Evolutionary conservation across 2,329 filamentous ascomycete genomes (phyloP).

Genomic region (Ophiobolus disseminans): DNA sequence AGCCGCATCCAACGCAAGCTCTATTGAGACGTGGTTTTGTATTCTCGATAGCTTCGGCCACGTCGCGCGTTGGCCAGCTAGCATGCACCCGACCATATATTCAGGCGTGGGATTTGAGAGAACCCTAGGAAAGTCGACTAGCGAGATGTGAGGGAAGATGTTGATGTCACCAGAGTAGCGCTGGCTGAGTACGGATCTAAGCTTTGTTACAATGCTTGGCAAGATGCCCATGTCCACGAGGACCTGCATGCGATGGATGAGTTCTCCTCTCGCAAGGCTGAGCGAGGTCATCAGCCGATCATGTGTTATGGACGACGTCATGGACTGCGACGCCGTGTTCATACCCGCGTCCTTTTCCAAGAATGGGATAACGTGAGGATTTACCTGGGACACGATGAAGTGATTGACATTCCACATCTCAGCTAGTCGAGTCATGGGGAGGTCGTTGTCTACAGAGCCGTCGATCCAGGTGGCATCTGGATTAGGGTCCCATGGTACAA

Average conservation of each 20-base stretch:
- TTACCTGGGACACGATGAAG: slow-evolving; percentile 96
- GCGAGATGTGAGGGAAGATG: slow-evolving; percentile 80
- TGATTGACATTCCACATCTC: slow-evolving; percentile 99
- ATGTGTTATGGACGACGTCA: slow-evolving; percentile 52
- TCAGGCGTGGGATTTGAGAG: slow-evolving; percentile 83
- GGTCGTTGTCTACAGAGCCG: slow-evolving; percentile 91
- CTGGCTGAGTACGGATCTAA: slow-evolving; percentile 82
- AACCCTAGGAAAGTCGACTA: slow-evolving; percentile 76
- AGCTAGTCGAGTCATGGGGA: slow-evolving; percentile 86
- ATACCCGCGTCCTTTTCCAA: slow-evolving; percentile 74
- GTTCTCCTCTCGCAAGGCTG: slow-evolving; percentile 78
- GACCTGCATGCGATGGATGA: slow-evolving; percentile 79
- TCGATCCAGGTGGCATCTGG: slow-evolving; percentile 85
- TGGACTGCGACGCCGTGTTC: slow-evolving; percentile 36
- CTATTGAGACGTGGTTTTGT: slow-evolving; percentile 85
- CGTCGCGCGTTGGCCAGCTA: slow-evolving; percentile 82
- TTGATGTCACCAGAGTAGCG: slow-evolving; percentile 96
- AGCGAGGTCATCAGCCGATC: slow-evolving; percentile 73
- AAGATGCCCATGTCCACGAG: slow-evolving; percentile 81
- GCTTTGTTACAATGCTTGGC: slow-evolving; percentile 78
- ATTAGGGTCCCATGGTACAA: slow-evolving; percentile 83
- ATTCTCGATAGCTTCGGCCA: slow-evolving; percentile 91
- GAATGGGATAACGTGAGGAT: slow-evolving; percentile 91
- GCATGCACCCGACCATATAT: slow-evolving; percentile 82
- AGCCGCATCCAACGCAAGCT: slow-evolving; percentile 80